Evolutionary conservation across 306 rosid species (phyloP), one percentile per base, ranked within the genome.

Genomic region (Phaseolus lunatus): DNA sequence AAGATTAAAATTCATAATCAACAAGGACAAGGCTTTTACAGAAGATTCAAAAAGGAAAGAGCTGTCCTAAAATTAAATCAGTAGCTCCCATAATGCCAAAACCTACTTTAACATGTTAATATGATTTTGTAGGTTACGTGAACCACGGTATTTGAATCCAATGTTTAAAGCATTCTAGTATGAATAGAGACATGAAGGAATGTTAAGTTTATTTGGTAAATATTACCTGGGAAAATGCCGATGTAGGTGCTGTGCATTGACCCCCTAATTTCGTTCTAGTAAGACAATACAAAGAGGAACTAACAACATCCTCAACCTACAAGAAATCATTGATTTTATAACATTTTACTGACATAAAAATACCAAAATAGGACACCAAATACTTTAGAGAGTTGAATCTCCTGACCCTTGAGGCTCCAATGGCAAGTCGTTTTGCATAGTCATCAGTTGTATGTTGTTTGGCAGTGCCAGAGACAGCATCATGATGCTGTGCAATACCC

Each of bases 381-480:
- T 14, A 59, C 9, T 14, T 29, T 0, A 59, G 14, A 26, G 13
- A 24, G 37, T 58, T 12, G 14, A 57, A 59, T 27, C 37, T 6
- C 41, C 66, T 59, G 11, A 59, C 66, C 20, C 41, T 59, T 27
- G 41, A 15, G 66, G 66, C 66, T 59, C 66, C 66, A 59, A 59
- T 59, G 3, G 66, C 66, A 2, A 59, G 66, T 59, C 66, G 66
- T 27, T 59, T 27, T 59, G 66, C 66, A 59, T 59, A 59, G 66
- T 59, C 66, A 27, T 59, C 4, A 15, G 66, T 59, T 59, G 66
- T 27, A 2, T 59, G 66, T 59, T 59, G 66, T 6, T 14, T 26
- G 41, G 66, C 41, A 27, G 66, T 59, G 41, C 41, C 66, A 27
- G 66, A 59, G 66, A 59, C 66, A 59, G 66, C 66, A 59, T 59